Evolutionary conservation across 257 asterid species (phyloP).

Genomic region (Fraxinus pennsylvanica): DNA sequence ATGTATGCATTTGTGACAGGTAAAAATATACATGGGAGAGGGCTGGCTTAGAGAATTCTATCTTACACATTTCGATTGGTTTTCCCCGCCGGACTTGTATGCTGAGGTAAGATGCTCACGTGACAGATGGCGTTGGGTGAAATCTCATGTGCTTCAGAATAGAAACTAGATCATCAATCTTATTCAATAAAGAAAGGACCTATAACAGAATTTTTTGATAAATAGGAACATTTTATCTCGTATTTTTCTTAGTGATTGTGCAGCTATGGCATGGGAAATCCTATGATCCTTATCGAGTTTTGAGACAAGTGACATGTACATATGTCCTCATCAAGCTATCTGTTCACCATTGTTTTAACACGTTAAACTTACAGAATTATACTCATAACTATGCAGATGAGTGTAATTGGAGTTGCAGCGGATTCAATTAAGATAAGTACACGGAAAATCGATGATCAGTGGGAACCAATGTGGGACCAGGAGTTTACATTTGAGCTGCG

Average conservation of each 20-base stretch:
- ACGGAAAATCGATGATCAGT: slow-evolving; percentile 1
- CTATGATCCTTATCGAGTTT: background rate
- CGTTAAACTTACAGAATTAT: background rate
- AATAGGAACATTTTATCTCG: no score
- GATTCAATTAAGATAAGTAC: slow-evolving; percentile 3
- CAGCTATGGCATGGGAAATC: no score
- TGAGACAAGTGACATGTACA: no score
- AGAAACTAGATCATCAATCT: background rate
- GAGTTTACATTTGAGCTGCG: slow-evolving; percentile 20
- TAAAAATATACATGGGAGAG: slow-evolving; percentile 29
- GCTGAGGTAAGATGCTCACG: background rate
- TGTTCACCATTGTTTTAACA: no score
- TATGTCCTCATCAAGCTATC: background rate
- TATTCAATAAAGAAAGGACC: background rate
- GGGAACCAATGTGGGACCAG: slow-evolving; percentile 24
- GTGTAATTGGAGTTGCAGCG: slow-evolving; percentile 10
- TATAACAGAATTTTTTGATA: background rate
- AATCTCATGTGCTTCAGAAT: background rate
- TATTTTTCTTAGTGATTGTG: no score
- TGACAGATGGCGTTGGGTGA: background rate
- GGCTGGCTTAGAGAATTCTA: slow-evolving; percentile 29
- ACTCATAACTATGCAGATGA: background rate
- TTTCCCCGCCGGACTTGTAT: slow-evolving; percentile 30
- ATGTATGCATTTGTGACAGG: slow-evolving; percentile 9
- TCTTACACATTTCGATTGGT: slow-evolving; percentile 27